Evolutionary conservation across 352 stramenopile species (phyloP), one percentile per base, ranked within the genome.

Genomic region (Phytophthora pini): DNA sequence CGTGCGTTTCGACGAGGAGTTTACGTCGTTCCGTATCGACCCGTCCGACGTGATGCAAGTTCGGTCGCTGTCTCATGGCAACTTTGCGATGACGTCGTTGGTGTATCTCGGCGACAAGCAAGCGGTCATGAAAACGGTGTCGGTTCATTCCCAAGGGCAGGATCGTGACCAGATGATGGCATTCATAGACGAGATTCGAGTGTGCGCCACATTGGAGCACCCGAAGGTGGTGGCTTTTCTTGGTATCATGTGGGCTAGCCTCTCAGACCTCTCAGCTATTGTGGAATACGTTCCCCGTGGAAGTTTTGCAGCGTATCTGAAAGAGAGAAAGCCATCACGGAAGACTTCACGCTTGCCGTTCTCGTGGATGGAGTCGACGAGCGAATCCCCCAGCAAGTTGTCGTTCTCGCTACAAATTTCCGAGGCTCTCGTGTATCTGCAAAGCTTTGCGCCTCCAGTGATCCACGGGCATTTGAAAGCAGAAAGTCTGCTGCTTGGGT

Each of bases 161-260:
- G 58, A 72, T 53, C 48, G 56, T 4, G 72, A 77, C 36, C 55
- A 73, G 17, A 65, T 77, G 53, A 54, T 70, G 13, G 72, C 68
- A 13, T 89, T 89, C 56, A 87, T 87, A 80, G 66, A 87, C 32
- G 82, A 91, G 57, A 91, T 93, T 57, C 82, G 84, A 2, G 53
- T 93, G 17, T 88, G 65, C 40, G 77, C 80, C 2, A 74, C 69
- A 29, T 58, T 92, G 9, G 64, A 84, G 36, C 79, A 92, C 47
- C 64, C 79, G 8, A 80, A 82, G 12, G 78, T 92, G 32, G 76
- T 84, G 7, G 56, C 55, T 9, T 90, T 92, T 38, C 70, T 80
- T 4, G 84, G 84, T 9, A 72, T 86, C 11, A 78, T 89, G 67
- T 92, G 79, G 84, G 60, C 73, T 8, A 76, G 73, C 43, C 68